Evolutionary conservation across 352 stramenopile genomes (phyloP), one percentile per base, ranked within the genome.

Genomic region (Salisapilia sapeloensis): DNA sequence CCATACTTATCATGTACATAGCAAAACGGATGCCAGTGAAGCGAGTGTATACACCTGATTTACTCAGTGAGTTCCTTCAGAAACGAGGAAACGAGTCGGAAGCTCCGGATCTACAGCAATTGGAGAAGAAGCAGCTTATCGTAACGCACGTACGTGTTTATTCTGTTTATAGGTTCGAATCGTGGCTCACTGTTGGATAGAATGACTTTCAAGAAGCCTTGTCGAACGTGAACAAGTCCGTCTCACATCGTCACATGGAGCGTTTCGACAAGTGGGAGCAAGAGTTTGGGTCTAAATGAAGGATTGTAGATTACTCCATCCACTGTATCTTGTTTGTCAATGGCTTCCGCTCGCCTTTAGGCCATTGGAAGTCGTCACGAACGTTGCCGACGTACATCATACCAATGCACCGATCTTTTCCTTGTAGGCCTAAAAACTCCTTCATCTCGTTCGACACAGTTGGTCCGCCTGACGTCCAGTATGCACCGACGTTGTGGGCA

Each of bases 21-120:
- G 71, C 71, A 12, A 87, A 87, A 41, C 70, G 66, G 12, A 80
- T 87, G 67, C 69, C 67, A 9, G 67, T 86, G 10, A 86, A 83
- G 40, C 50, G 70, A 4, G 29, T 86, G 31, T 83, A 86, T 35
- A 83, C 66, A 1, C 64, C 66, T 1, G 56, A 81, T 20, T 23
- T 86, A 3, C 48, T 86, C 13, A 56, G 64, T 20, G 51, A 71
- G 11, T 53, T 81, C 31, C 56, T 48, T 33, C 49, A 49, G 72
- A 33, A 43, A 66, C 29, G 47, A 66, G 33, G 57, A 64, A 28
- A 44, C 41, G 14, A 18, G 8, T 13, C 9, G 24, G 10, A 18
- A 4, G 46, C 50, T 12, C 45, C 55, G 17, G 47, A 64, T 22
- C 23, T 56, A 6, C 32, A 42, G 6, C 56, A 67, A 6, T 48